phyloP scores from a whole-genome alignment of 805 yeast genomes.

The Candida argentea region DNA sequence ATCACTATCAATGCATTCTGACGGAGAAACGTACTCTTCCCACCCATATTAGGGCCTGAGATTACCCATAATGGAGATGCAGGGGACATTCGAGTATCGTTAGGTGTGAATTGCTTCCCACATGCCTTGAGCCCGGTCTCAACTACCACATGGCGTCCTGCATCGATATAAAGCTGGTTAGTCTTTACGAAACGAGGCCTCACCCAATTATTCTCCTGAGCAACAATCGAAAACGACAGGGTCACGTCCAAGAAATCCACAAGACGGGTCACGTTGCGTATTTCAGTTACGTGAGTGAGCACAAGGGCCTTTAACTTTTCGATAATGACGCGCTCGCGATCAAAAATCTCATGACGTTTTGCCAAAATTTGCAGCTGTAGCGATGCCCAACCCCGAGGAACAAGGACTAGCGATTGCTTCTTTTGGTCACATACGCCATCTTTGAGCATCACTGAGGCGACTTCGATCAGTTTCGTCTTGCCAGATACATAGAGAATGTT shows the following conservation, averaged over 20 bases:
- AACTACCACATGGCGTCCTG: conserved; percentile 82
- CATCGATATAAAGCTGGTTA: conserved; percentile 36
- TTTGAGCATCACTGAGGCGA: conserved; percentile 9
- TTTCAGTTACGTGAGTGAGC: conserved; percentile 29
- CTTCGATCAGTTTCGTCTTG: conserved; percentile 18
- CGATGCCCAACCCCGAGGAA: conserved; percentile 42
- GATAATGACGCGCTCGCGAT: conserved; percentile 47
- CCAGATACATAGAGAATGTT: conserved; percentile 42
- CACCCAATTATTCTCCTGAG: conserved; percentile 56
- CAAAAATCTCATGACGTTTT: conserved; percentile 36
- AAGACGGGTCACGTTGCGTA: conserved; percentile 40
- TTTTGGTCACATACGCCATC: conserved; percentile 22
- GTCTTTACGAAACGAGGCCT: conserved; percentile 53
- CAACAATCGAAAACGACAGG: conserved; percentile 60
- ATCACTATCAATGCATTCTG: conserved; percentile 40
- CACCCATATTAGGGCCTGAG: conserved; percentile 39
- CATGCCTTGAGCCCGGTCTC: conserved; percentile 54
- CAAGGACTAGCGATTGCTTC: conserved; percentile 34
- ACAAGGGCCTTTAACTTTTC: conserved; percentile 37
- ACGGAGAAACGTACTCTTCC: conserved; percentile 41
- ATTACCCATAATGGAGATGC: conserved; percentile 12
- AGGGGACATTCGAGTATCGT: conserved; percentile 21
- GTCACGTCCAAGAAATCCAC: conserved; percentile 66
- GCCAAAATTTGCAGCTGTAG: conserved; percentile 41
- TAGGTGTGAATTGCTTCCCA: conserved; percentile 39